Evolutionary conservation across 805 yeast genomes (phyloP).

Genomic region (Zygotorulaspora sp.): DNA sequence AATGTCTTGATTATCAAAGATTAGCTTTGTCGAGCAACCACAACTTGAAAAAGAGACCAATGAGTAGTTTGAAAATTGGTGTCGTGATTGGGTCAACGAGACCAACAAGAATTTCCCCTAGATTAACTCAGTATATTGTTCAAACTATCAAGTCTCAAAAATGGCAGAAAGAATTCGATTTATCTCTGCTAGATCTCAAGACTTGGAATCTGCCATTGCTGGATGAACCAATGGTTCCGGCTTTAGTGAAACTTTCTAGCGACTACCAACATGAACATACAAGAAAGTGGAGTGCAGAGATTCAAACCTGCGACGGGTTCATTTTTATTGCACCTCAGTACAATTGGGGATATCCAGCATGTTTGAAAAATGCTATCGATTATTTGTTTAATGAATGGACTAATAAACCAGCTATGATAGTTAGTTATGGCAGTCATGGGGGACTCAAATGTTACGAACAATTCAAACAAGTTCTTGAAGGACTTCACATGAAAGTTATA

Average conservation of each 20-base stretch:
- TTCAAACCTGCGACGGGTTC: slow-evolving; percentile 26
- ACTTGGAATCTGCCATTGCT: slow-evolving; percentile 31
- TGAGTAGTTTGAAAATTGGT: slow-evolving; percentile 12
- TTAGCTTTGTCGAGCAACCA: too few relatives aligned
- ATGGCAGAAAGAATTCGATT: neutral
- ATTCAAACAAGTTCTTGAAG: slow-evolving; percentile 23
- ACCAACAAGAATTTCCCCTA: slow-evolving; percentile 17
- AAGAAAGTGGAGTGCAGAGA: slow-evolving; percentile 28
- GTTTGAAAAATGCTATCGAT: slow-evolving; percentile 38
- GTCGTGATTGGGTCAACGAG: slow-evolving; percentile 19
- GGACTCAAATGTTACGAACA: slow-evolving; percentile 30
- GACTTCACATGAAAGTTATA: slow-evolving; percentile 15
- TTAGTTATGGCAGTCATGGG: slow-evolving; percentile 35
- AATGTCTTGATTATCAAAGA: too few relatives aligned
- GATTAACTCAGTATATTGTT: slow-evolving; percentile 16
- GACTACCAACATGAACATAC: slow-evolving; percentile 28
- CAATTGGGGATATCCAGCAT: slow-evolving; percentile 38
- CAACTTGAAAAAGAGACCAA: too few relatives aligned
- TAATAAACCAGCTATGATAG: slow-evolving; percentile 34
- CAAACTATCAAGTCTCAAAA: slow-evolving; percentile 9
- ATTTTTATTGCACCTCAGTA: slow-evolving; percentile 39
- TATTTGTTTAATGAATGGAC: slow-evolving; percentile 35
- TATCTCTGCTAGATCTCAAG: slow-evolving; percentile 29
- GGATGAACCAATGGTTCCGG: slow-evolving; percentile 33
- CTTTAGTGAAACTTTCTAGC: slow-evolving; percentile 14